Conservation (phyloP, 257 asterid species). For the Lithospermum erythrorhizon region DNA sequence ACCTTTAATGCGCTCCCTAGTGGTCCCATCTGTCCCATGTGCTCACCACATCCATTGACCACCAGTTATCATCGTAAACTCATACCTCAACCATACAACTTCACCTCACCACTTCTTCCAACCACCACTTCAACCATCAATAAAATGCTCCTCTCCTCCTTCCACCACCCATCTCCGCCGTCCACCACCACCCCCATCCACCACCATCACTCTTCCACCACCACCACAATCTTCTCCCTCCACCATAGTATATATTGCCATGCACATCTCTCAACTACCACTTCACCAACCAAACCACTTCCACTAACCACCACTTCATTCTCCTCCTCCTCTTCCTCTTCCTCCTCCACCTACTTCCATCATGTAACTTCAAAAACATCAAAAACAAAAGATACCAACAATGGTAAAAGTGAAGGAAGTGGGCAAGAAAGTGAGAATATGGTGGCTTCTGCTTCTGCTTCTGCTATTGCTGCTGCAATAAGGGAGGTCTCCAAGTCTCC, state of each 20-base stretch:
- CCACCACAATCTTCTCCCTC: neutral
- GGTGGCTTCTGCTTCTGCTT: constrained; percentile 81
- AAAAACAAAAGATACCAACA: too few species aligned
- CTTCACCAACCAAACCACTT: neutral
- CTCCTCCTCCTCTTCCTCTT: constrained; percentile 3
- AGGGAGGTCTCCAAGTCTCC: constrained; percentile 79
- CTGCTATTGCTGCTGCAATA: constrained; percentile 62
- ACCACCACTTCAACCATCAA: neutral
- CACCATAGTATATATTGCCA: too few species aligned
- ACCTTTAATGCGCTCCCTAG: too few species aligned
- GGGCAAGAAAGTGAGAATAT: constrained; percentile 15
- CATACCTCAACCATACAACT: too few species aligned
- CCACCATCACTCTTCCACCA: neutral
- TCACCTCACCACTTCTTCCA: too few species aligned
- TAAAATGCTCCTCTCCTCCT: neutral
- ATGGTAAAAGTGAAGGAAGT: constrained; percentile 7
- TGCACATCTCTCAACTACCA: neutral
- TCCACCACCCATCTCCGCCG: neutral
- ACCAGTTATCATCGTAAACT: too few species aligned
- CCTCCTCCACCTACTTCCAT: constrained; percentile 30
- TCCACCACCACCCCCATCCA: neutral
- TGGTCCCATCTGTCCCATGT: too few species aligned
- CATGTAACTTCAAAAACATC: constrained; percentile 23
- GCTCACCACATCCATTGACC: too few species aligned
- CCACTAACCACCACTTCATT: neutral